Base-by-base conservation (phyloP, 768 basidiomycete species). In the Termitomyces sp. region DNA sequence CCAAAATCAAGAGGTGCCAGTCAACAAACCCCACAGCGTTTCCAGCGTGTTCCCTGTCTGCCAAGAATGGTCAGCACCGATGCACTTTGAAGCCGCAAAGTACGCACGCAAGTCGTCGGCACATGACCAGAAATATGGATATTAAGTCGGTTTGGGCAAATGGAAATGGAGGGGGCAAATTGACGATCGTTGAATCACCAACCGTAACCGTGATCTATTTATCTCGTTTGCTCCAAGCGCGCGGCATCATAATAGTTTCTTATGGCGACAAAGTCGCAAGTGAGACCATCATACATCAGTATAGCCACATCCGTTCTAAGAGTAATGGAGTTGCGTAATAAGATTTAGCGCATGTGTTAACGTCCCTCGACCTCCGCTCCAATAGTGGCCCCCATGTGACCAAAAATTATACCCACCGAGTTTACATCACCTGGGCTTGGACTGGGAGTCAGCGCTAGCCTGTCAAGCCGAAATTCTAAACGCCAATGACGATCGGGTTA, bases 21-120 rank as follows among this genome's bases (percentile, higher is more conserved):
- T 36, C 20, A 39, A 64, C 71, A 65, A 75, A 91, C 90, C 67
- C 86, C 85, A 72, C 90, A 92, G 62, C 78, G 81, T 58, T 78
- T 74, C 90, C 90, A 92, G 24, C 83, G 83, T 20, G 90, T 91
- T 73, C 90, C 90, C 82, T 90, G 84, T 62, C 90, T 91, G 38
- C 33, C 48, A 33, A 53, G 58, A 45, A 55, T 24, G 40, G 32
- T 22, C 36, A 51, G 55, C 63, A 65, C 61, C 33, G 51, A 60
- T 67, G 32, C 64, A 67, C 51, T 24, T 53, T 44, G 32, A 65
- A 32, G 28, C 56, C 32, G 13, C 56, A 42, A 66, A 48, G 24
- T 58, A 83, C 89, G 68, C 76, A 91, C 90, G 90, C 87, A 73
- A 91, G 79, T 74, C 84, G 85, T 78, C 78, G 84, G 72, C 90